Evolutionary conservation across 257 asterid species (phyloP).

Genomic region (Plantago major): DNA sequence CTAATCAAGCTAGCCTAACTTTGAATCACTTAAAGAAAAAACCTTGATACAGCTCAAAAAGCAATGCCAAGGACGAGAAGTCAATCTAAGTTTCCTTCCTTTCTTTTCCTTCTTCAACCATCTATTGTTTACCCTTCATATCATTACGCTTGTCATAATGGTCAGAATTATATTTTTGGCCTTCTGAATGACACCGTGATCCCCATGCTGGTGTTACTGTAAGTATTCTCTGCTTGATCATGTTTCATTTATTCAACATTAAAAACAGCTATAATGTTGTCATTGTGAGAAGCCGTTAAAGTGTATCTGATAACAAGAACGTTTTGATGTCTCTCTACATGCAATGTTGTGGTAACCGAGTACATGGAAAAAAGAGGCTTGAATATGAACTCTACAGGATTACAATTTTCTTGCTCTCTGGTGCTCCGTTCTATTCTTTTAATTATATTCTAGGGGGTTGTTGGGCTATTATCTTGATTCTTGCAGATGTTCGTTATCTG

Average conservation of each 20-base stretch:
- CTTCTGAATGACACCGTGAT: slow-evolving; percentile 68
- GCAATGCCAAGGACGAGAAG: too few relatives aligned
- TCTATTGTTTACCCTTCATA: slow-evolving; percentile 14
- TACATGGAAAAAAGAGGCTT: background rate
- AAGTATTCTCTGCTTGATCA: slow-evolving; percentile 25
- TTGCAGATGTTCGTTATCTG: too few relatives aligned
- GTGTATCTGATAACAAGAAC: background rate
- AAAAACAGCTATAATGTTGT: background rate
- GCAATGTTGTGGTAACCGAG: background rate
- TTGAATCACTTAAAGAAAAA: too few relatives aligned
- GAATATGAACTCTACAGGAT: slow-evolving; percentile 6
- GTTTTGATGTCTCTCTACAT: background rate
- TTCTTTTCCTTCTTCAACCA: background rate
- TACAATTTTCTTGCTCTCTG: background rate
- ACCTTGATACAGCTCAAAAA: too few relatives aligned
- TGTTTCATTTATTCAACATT: slow-evolving; percentile 10
- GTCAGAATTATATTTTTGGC: slow-evolving; percentile 67
- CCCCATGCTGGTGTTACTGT: slow-evolving; percentile 80
- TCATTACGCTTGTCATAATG: slow-evolving; percentile 74
- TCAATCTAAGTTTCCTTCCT: background rate
- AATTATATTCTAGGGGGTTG: background rate
- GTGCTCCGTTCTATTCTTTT: background rate
- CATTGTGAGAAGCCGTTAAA: background rate
- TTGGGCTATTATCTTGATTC: too few relatives aligned
- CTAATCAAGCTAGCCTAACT: too few relatives aligned